Percentiles rank a stretch among this genome's conserved stretches.
Conservation (phyloP, 345 rosid species). For the Gossypium australe region DNA sequence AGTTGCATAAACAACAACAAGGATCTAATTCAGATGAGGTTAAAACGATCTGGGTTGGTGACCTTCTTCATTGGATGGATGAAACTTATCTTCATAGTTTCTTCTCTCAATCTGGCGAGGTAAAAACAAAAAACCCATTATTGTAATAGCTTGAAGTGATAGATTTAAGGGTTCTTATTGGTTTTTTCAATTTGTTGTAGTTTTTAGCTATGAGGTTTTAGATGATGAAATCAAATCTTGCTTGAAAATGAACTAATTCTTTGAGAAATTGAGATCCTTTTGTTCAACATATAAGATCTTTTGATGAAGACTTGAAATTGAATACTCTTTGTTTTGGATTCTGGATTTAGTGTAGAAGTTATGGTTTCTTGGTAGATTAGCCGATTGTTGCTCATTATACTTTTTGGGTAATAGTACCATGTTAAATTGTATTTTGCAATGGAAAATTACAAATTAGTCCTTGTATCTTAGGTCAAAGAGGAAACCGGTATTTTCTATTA, state of each 20-base stretch:
- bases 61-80: conserved; percentile 74
- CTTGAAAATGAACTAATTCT: not conserved
- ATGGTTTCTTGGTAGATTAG: no score
- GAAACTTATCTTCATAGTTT: conserved; percentile 65
- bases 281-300: not conserved
- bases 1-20: conserved; percentile 27
- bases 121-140: conserved; percentile 4
- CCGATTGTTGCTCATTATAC: no score
- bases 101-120: conserved; percentile 73
- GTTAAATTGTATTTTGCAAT: no score
- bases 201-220: not conserved
- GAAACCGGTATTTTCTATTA: no score
- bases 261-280: not conserved
- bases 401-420: no score
- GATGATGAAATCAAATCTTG: not conserved
- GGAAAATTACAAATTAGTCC: no score
- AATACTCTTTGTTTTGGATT: not conserved
- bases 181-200: not conserved
- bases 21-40: conserved; percentile 46
- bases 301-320: not conserved
- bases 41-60: conserved; percentile 73
- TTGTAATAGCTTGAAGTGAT: not conserved
- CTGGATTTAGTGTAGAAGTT: not conserved
- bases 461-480: no score
- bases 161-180: not conserved